Base-by-base conservation (phyloP, 768 basidiomycete genomes). In the Hydnomerulius pinastri region DNA sequence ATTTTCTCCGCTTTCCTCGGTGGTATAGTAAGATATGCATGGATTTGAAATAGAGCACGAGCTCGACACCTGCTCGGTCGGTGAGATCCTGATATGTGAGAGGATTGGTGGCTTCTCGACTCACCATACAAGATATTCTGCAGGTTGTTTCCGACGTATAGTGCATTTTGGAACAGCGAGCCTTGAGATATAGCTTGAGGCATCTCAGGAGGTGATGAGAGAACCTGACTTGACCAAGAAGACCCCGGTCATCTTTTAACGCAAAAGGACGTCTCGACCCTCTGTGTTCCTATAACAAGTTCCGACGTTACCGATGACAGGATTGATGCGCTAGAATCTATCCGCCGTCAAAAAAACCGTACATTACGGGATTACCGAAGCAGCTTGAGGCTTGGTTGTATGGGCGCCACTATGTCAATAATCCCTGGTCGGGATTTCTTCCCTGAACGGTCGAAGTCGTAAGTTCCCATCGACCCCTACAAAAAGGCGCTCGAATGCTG, bases 141-240 rank as follows among this genome's bases (percentile, higher is more conserved):
- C 6, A 66, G 6, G 42, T 55, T 66, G 11, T 64, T 66, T 42
- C 54, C 63, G 32, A 64, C 55, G 11, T 64, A 64, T 6, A 66
- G 28, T 7, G 60, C 35, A 9, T 48, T 56, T 32, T 59, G 60
- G 32, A 62, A 65, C n/a, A 59, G 27, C 1, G 57, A 20, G 4
- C 52, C 63, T 13, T 35, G 5, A 35, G 63, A 59, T 57, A 63
- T 63, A 25, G 18, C 25, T 25, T 17, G 24, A 6, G 9, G 2
- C 18, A 29, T 20, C 23, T 18, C 15, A 36, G 18, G 13, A 20
- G 17, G 6, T 43, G 17, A 40, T 25, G 32, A 25, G 21, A 9
- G 4, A 40, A 35, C 12, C 12, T 13, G 21, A 4, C 15, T n/a
- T 4, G 15, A 35, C 7, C 3, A 35, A 4, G 21, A 23, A 40